A percentile compares a stretch with the other conserved stretches of the same genome.
These are phyloP conservation scores for Trypanosoma caninum DNA, from an alignment of 208 protist species.

Conservation along the genomic window DNA sequence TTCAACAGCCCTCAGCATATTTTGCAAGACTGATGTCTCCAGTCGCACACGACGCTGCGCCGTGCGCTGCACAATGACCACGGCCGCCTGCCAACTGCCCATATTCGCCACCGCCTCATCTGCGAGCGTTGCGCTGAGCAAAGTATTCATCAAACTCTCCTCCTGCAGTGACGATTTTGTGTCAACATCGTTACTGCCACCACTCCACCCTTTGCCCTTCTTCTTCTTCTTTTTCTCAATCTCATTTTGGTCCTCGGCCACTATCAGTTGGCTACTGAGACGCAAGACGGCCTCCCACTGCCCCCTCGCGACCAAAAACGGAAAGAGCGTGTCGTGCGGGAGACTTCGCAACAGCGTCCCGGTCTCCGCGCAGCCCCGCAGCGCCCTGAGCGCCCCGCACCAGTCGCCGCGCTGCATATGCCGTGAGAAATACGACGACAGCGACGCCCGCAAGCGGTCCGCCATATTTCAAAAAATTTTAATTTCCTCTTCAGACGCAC, in stretches of 20 bases:
- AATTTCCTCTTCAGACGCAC: not conserved
- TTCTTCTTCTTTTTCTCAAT: not conserved
- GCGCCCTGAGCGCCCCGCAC: constrained; percentile 21
- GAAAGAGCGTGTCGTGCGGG: constrained; percentile 26
- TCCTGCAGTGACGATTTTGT: not conserved
- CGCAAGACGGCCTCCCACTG: constrained; percentile 35
- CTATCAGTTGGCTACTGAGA: constrained; percentile 15
- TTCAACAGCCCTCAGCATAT: not conserved
- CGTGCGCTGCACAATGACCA: constrained; percentile 14
- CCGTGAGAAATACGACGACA: constrained; percentile 24
- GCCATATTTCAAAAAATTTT: constrained; percentile 8
- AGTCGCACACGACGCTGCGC: constrained; percentile 2
- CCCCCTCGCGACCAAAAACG: constrained; percentile 31
- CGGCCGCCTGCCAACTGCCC: constrained; percentile 14
- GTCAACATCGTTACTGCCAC: not conserved
- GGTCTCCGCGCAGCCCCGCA: constrained; percentile 23
- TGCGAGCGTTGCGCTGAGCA: constrained; percentile 10
- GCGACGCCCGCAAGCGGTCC: constrained; percentile 18
- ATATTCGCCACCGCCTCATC: constrained; percentile 6
- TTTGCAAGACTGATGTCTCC: constrained; percentile 3
- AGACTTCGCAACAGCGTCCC: constrained; percentile 21
- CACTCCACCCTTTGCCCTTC: not conserved
- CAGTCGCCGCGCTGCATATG: constrained; percentile 32
- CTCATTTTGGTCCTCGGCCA: not conserved
- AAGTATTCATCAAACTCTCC: constrained; percentile 9